Evolutionary conservation across 495 filamentous ascomycete species (phyloP).

Genomic region (Astrocystis sublimbata): DNA sequence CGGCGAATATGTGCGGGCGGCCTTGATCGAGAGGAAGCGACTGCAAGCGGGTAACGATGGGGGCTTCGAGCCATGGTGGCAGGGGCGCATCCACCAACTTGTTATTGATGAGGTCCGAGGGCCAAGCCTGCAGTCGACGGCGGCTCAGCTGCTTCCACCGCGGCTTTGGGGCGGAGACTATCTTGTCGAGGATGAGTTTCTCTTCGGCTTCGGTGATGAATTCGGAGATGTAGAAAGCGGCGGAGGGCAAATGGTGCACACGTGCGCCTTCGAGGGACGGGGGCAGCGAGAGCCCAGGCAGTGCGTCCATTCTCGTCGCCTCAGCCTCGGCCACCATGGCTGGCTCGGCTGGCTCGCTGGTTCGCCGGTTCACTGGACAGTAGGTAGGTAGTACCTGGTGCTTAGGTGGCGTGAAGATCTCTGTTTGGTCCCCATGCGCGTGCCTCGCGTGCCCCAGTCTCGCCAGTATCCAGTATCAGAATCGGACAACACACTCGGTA

Average conservation of each 20-base stretch:
- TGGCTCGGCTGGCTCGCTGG: not conserved
- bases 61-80: slow-evolving; percentile 72
- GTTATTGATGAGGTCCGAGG: slow-evolving; percentile 72
- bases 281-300: slow-evolving; percentile 32
- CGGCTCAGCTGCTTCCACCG: slow-evolving; percentile 83
- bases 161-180: slow-evolving; percentile 64
- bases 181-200: slow-evolving; percentile 64
- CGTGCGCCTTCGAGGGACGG: slow-evolving; percentile 50
- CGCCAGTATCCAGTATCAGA: no score
- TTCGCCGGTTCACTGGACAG: no score
- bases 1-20: slow-evolving; percentile 58
- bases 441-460: no score
- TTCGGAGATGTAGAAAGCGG: slow-evolving; percentile 82
- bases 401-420: no score
- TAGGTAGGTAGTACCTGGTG: no score
- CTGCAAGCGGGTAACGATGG: slow-evolving; percentile 68
- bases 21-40: slow-evolving; percentile 44
- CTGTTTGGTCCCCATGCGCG: no score
- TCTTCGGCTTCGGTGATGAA: slow-evolving; percentile 85
- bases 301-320: slow-evolving; percentile 4
- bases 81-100: slow-evolving; percentile 74
- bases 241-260: slow-evolving; percentile 61
- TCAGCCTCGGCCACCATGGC: no score
- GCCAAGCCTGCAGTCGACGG: slow-evolving; percentile 88
- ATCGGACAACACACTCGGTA: no score